Conservation (phyloP, 768 basidiomycete species). For the Punctularia strigosozonata region DNA sequence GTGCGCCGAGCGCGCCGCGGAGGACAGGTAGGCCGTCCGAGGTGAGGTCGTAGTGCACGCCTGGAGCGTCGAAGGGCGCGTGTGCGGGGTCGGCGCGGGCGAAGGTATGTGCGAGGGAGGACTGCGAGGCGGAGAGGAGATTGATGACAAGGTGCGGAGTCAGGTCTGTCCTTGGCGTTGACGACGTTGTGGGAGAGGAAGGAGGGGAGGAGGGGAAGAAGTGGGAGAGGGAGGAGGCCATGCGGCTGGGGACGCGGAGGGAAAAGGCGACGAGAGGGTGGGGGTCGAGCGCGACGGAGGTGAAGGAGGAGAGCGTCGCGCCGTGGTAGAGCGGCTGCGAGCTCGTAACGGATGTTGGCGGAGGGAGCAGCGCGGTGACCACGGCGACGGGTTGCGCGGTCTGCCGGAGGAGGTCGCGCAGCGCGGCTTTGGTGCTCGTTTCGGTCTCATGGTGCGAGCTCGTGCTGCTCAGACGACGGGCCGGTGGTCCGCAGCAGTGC, state of each 20-base stretch:
- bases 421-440: too few relatives aligned
- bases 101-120: conserved; percentile 51
- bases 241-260: conserved; percentile 79
- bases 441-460: too few relatives aligned
- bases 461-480: too few relatives aligned
- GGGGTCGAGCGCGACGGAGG: conserved; percentile 85
- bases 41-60: conserved; percentile 27
- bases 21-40: conserved; percentile 50
- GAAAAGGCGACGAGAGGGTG: conserved; percentile 83
- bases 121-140: conserved; percentile 61
- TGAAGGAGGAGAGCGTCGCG: conserved; percentile 88
- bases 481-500: too few relatives aligned
- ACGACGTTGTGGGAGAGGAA: conserved; percentile 8
- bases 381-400: conserved; percentile 82
- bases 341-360: neutral
- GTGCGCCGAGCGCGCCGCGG: conserved; percentile 48
- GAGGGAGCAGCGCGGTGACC: conserved; percentile 57
- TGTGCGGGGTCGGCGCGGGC: conserved; percentile 63
- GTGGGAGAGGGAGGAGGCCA: conserved; percentile 50
- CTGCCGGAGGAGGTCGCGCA: conserved; percentile 56
- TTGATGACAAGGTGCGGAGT: conserved; percentile 72
- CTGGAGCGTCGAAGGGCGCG: conserved; percentile 35
- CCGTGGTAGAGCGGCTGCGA: conserved; percentile 38
- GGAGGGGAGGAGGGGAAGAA: conserved; percentile 10
- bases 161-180: too few relatives aligned